Percentiles rank a stretch among this genome's conserved stretches.
Conservation (phyloP, 2,329 filamentous ascomycete species). For the Ophiocordyceps camponoti-floridani region DNA sequence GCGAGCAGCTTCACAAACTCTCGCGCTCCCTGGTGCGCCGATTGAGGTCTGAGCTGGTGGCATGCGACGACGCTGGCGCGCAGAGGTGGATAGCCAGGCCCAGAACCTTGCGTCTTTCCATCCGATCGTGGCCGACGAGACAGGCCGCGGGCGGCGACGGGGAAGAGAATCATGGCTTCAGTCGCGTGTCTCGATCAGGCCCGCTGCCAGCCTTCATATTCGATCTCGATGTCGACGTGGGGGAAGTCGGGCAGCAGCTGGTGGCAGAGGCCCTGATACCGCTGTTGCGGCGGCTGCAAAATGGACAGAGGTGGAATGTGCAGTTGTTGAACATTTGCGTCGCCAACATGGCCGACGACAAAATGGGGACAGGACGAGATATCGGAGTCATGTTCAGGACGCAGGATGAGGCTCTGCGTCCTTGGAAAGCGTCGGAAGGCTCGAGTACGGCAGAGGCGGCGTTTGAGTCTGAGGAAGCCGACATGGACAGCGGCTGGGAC, state of each 20-base stretch:
- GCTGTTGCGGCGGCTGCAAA: constrained; percentile 59
- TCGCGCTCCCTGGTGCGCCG: constrained; percentile 54
- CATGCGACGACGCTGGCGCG: constrained; percentile 21
- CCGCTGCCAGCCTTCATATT: constrained; percentile 62
- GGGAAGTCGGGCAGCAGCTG: constrained; percentile 46
- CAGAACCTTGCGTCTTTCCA: constrained; percentile 64
- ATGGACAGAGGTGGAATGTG: constrained; percentile 52
- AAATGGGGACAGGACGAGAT: constrained; percentile 46
- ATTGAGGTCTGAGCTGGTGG: constrained; percentile 61
- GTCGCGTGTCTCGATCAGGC: constrained; percentile 57
- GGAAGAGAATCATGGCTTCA: constrained; percentile 41
- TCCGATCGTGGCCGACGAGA: constrained; percentile 35
- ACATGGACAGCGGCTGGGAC: constrained; percentile 12
- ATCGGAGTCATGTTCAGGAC: constrained; percentile 69
- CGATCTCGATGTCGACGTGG: constrained; percentile 36
- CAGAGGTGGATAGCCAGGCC: constrained; percentile 61
- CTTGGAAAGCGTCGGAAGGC: constrained; percentile 34
- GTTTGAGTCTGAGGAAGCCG: constrained; percentile 6
- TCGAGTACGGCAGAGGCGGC: not conserved
- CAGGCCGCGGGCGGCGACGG: constrained; percentile 17
- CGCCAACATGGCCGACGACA: constrained; percentile 55
- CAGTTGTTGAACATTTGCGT: constrained; percentile 76
- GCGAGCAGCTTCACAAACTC: constrained; percentile 50
- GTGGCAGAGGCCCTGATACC: constrained; percentile 50
- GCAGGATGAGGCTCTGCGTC: constrained; percentile 51